Percentiles rank a stretch among this genome's conserved stretches.
These are phyloP conservation scores for Echinochloa phyllopogon DNA, from an alignment of 176 grass and related monocot species.

Conservation along the genomic window DNA sequence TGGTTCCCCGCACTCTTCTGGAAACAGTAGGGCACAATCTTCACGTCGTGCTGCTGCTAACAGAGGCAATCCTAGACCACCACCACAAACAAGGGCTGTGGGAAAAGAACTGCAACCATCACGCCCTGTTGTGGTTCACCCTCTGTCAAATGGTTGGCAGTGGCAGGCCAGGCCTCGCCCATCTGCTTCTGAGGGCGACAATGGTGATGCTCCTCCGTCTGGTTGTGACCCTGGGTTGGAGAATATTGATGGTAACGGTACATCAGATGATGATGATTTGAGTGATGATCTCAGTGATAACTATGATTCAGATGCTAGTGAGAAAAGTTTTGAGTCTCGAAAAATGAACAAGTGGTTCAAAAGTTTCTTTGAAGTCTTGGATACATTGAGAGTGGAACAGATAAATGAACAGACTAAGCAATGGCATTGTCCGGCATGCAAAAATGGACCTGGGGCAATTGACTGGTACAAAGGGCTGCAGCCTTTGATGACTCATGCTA, in stretches of 20 bases:
- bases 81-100: constrained; percentile 41
- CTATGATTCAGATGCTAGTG: constrained; percentile 76
- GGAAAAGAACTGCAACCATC: constrained; percentile 45
- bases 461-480: constrained; percentile 92
- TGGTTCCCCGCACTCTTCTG: constrained; percentile 45
- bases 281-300: constrained; percentile 70
- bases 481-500: constrained; percentile 78
- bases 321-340: constrained; percentile 67
- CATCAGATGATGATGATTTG: constrained; percentile 68
- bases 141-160: constrained; percentile 63
- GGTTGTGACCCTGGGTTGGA: constrained; percentile 51
- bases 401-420: constrained; percentile 63
- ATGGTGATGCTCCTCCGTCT: constrained; percentile 33
- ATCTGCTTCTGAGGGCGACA: constrained; percentile 53
- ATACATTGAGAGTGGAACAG: constrained; percentile 63
- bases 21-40: constrained; percentile 41
- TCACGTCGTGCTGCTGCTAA: constrained; percentile 49
- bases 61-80: constrained; percentile 50
- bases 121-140: constrained; percentile 43
- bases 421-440: constrained; percentile 85
- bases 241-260: constrained; percentile 25
- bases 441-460: constrained; percentile 92
- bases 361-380: constrained; percentile 66
- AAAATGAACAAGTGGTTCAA: constrained; percentile 85
- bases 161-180: constrained; percentile 57